Evolutionary conservation across 208 protist genomes (phyloP).

Genomic region (Wallacemonas rigidus): DNA sequence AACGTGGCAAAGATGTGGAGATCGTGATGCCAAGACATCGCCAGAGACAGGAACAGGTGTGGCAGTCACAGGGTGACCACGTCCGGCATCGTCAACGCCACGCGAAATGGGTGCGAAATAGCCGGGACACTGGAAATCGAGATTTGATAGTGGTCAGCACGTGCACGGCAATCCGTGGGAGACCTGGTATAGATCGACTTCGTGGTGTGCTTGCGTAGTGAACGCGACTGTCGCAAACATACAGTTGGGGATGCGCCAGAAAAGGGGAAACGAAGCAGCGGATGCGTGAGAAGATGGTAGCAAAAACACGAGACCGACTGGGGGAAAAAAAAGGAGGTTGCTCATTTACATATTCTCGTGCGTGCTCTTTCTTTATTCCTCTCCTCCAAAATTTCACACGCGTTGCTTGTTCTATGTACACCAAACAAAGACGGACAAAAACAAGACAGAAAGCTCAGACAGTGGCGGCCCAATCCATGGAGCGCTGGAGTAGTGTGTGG

Average conservation of each 20-base stretch:
- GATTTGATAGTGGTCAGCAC: no score
- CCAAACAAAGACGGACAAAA: not conserved
- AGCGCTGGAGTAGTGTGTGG: slow-evolving; percentile 3
- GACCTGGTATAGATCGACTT: no score
- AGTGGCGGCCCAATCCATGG: slow-evolving; percentile 1
- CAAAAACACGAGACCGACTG: not conserved
- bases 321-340: not conserved
- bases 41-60: no score
- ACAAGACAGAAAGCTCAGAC: not conserved
- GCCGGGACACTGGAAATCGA: no score
- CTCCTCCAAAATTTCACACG: not conserved
- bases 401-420: not conserved
- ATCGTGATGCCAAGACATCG: no score
- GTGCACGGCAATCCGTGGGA: no score
- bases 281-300: not conserved
- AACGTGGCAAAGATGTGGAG: no score
- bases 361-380: not conserved
- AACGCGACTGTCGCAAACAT: no score
- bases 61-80: no score
- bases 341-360: not conserved
- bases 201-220: no score
- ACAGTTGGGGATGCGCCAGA: not conserved
- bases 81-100: no score
- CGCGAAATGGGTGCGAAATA: no score
- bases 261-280: not conserved